Base-by-base conservation (phyloP, 352 stramenopile genomes). In the Globisporangium uncinulatum region DNA sequence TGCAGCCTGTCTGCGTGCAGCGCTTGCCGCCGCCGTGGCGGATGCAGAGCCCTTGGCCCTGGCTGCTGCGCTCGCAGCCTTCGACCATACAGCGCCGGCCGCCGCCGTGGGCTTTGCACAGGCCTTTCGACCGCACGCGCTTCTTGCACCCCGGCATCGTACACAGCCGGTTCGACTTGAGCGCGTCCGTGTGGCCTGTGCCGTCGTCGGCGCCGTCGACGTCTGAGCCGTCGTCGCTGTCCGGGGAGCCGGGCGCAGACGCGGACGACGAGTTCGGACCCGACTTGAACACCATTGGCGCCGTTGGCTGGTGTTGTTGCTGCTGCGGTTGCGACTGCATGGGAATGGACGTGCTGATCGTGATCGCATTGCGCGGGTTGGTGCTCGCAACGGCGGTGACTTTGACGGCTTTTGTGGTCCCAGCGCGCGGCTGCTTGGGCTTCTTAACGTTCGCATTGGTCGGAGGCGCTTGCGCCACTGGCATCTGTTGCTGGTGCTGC, bases 101-200 rank as follows among this genome's bases (percentile, higher is more conserved):
- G 11, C 82, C 84, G 11, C 84, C 84, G 60, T 94, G 84, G 4
- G 82, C 82, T 59, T 92, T 94, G 69, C 84, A 94, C 1, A 94
- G 67, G 1, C 84, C 84, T 69, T 92, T 91, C 44, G 82, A 92
- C 29, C 83, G 82, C 59, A 92, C 80, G 44, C 80, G 79, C 69
- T 93, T 94, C 56, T 88, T 87, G 68, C 85, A 93, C 50, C 78
- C 76, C 0, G 84, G 82, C 69, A 91, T 88, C 34, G 79, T 92
- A 64, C 84, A 94, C 14, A 90, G 70, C 7, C 83, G 81, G 56
- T 87, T 87, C 31, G 78, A 85, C 75, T 91, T 91, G 61, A 91
- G 76, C 47, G 74, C 65, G 36, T 91, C 81, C 17, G 76, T 76
- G 41, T 76, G 78, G 6, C 70, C 51, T 19, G 51, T 31, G 43